Conservation (phyloP, 495 filamentous ascomycete species). For the Talaromyces thailandensis region DNA sequence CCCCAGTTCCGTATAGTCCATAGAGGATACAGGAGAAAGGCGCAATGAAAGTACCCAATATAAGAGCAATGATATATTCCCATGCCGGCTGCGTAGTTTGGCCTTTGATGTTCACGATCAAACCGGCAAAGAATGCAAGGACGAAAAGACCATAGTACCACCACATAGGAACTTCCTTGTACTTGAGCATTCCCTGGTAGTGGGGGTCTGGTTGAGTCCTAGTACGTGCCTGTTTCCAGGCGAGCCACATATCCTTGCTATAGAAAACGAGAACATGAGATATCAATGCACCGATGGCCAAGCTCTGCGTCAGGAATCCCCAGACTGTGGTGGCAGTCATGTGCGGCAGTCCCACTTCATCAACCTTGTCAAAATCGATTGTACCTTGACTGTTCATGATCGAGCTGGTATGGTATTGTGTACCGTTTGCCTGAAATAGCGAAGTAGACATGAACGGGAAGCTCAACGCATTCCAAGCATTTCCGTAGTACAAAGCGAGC, state of each 20-base stretch:
- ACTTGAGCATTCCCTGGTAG: constrained; percentile 29
- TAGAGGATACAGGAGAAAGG: constrained; percentile 26
- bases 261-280: constrained; percentile 27
- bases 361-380: constrained; percentile 21
- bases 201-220: constrained; percentile 26
- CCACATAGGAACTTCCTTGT: constrained; percentile 35
- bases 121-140: constrained; percentile 31
- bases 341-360: constrained; percentile 17
- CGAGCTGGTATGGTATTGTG: constrained; percentile 7
- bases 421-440: constrained; percentile 19
- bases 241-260: constrained; percentile 21
- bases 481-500: constrained; percentile 33
- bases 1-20: constrained; percentile 30
- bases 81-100: constrained; percentile 40
- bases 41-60: constrained; percentile 24
- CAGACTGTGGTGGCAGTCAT: constrained; percentile 12
- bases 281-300: constrained; percentile 29
- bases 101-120: constrained; percentile 28
- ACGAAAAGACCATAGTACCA: constrained; percentile 35
- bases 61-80: constrained; percentile 36
- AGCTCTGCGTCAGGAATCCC: constrained; percentile 13
- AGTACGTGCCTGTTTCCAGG: constrained; percentile 19
- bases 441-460: constrained; percentile 40
- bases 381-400: constrained; percentile 23
- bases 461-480: constrained; percentile 32